Evolutionary conservation across 768 basidiomycete species (phyloP).

Genomic region (Leccinum boreale): DNA sequence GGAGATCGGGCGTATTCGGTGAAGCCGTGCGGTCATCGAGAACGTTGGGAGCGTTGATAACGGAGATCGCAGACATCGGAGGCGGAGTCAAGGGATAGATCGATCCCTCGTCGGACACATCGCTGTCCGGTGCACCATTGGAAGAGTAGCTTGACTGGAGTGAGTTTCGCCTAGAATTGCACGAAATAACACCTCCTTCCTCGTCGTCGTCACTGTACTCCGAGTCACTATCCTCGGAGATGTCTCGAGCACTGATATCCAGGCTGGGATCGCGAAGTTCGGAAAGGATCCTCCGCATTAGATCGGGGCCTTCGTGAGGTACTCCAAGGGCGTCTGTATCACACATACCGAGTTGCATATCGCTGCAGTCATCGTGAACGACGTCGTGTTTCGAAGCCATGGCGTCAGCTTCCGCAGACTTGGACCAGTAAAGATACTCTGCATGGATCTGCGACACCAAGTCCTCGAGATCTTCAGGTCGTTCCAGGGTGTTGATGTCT

Average conservation of each 20-base stretch:
- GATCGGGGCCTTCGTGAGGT: not conserved
- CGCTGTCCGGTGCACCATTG: not conserved
- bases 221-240: slow-evolving; percentile 10
- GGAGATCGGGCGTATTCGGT: not conserved
- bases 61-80: not conserved
- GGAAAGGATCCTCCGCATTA: slow-evolving; percentile 15
- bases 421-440: too few species aligned
- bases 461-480: not conserved
- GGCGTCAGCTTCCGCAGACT: too few species aligned
- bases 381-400: not conserved
- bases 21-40: not conserved
- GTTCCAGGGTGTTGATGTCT: not conserved
- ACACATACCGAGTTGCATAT: not conserved
- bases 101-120: slow-evolving; percentile 5
- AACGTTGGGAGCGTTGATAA: not conserved
- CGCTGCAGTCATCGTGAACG: not conserved
- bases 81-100: slow-evolving; percentile 13
- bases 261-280: slow-evolving; percentile 16
- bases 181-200: not conserved
- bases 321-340: not conserved
- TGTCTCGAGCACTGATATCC: slow-evolving; percentile 2
- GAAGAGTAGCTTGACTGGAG: not conserved
- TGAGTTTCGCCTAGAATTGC: not conserved
- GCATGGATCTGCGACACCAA: too few species aligned
- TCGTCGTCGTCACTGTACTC: not conserved